Conservation (phyloP, 495 filamentous ascomycete genomes). For the Apodospora peruviana region DNA sequence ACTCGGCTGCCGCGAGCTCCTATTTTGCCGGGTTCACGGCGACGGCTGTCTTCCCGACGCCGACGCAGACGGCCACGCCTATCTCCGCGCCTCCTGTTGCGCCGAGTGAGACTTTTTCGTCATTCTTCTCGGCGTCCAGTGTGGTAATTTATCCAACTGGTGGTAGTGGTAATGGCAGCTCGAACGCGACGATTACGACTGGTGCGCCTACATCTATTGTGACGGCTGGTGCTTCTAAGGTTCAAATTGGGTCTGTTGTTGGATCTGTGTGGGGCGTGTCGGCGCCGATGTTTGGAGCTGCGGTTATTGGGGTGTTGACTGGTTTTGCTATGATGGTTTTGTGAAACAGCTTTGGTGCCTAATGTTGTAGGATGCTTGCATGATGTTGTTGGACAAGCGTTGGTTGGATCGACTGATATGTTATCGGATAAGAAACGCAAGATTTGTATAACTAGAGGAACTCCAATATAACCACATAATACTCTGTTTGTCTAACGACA, state of each 20-base stretch:
- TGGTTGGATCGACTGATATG: too few species aligned
- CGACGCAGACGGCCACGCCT: background rate
- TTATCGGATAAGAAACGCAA: too few species aligned
- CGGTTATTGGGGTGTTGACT: background rate
- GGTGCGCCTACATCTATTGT: background rate
- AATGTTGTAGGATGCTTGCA: too few species aligned
- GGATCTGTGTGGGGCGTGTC: background rate
- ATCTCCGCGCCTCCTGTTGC: background rate
- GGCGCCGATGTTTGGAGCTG: background rate
- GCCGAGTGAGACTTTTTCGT: background rate
- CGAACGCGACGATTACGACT: background rate
- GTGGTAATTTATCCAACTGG: background rate
- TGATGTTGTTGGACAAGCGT: too few species aligned
- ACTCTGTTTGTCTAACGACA: too few species aligned
- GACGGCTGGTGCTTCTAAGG: background rate
- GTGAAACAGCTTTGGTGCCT: too few species aligned
- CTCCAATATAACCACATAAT: too few species aligned
- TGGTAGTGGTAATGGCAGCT: background rate
- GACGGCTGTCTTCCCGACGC: conserved; percentile 2
- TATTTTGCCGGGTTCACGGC: background rate
- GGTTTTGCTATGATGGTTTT: background rate
- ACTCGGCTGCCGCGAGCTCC: conserved; percentile 2
- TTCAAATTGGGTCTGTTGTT: background rate
- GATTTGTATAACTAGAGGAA: too few species aligned
- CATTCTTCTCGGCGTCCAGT: background rate